A percentile compares a stretch with the other conserved stretches of the same genome.
Evolutionary conservation across 495 filamentous ascomycete species (phyloP).

Genomic region (Aspergillus avenaceus): DNA sequence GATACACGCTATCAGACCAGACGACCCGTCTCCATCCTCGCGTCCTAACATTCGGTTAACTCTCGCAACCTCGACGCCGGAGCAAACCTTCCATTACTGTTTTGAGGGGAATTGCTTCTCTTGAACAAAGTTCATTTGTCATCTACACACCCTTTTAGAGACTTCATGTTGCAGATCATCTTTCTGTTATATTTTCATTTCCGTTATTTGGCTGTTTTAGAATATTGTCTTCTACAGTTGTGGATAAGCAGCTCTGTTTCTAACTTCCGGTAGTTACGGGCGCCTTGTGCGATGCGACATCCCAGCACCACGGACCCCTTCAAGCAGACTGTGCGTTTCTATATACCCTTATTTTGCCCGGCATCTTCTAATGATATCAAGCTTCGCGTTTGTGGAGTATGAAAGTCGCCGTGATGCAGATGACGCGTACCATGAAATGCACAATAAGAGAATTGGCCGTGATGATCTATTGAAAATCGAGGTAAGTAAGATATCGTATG

Average conservation of each 20-base stretch:
- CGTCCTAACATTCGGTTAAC: constrained; percentile 13
- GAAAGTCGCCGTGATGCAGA: constrained; percentile 98
- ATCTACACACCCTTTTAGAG: background rate
- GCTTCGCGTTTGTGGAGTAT: constrained; percentile 99
- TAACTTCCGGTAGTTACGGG: constrained; percentile 69
- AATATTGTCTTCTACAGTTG: background rate
- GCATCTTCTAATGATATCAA: constrained; percentile 32
- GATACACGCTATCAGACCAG: constrained; percentile 30
- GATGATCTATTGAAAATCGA: constrained; percentile 98
- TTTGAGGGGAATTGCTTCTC: constrained; percentile 4
- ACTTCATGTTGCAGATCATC: no score
- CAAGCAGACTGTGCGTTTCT: constrained; percentile 83
- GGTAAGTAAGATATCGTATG: constrained; percentile 59
- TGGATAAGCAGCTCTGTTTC: background rate
- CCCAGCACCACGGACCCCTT: constrained; percentile 87
- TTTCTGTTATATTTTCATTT: background rate
- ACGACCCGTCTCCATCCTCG: constrained; percentile 21
- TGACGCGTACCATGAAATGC: constrained; percentile 99
- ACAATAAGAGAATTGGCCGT: constrained; percentile 95
- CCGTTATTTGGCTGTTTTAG: background rate
- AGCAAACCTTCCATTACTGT: constrained; percentile 5
- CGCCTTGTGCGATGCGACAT: constrained; percentile 99
- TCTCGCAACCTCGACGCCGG: constrained; percentile 20
- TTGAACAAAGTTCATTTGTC: constrained; percentile 1
- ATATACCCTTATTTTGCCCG: background rate